These are phyloP conservation scores for Esteya vermicola DNA, from an alignment of 2,329 filamentous ascomycete genomes.

Conservation along the genomic window DNA sequence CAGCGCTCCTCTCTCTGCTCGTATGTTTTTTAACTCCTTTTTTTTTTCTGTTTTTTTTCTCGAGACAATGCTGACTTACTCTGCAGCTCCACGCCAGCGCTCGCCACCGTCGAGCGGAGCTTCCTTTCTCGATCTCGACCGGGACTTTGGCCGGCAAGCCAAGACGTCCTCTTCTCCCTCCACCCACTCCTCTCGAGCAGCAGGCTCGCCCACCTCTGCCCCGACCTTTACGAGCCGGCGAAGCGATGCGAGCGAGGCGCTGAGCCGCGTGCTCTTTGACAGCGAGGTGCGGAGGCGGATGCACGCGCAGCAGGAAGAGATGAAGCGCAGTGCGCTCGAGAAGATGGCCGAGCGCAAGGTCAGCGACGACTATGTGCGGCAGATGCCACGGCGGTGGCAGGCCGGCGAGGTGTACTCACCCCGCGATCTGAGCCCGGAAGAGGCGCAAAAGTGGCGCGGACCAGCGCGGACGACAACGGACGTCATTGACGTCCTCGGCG, in stretches of 20 bases:
- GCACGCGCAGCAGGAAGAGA: slow-evolving; percentile 4
- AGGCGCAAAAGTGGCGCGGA: slow-evolving; percentile 70
- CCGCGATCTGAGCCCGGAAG: slow-evolving; percentile 63
- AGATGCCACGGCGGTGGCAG: slow-evolving; percentile 58
- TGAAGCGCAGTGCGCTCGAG: slow-evolving; percentile 19
- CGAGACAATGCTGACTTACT: no score
- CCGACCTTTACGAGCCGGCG: no score
- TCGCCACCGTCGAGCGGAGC: slow-evolving; percentile 6
- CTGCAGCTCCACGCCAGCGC: not conserved
- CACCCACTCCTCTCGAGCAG: no score
- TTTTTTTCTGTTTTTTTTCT: no score
- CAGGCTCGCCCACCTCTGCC: not conserved
- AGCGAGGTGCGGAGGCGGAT: slow-evolving; percentile 7
- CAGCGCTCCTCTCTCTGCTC: slow-evolving; percentile 3
- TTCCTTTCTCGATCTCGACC: slow-evolving; percentile 8
- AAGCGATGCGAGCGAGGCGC: slow-evolving; percentile 3
- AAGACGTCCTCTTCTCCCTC: no score
- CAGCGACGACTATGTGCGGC: slow-evolving; percentile 40
- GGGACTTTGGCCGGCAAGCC: not conserved
- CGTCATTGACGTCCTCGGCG: slow-evolving; percentile 66
- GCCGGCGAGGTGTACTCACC: slow-evolving; percentile 80
- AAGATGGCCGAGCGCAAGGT: slow-evolving; percentile 25
- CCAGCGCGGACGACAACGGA: slow-evolving; percentile 44
- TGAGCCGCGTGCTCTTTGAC: slow-evolving; percentile 8
- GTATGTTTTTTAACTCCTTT: no score